A percentile compares a stretch with the other conserved stretches of the same genome.
Evolutionary conservation across 345 rosid species (phyloP).

Genomic region (Heritiera fomes): DNA sequence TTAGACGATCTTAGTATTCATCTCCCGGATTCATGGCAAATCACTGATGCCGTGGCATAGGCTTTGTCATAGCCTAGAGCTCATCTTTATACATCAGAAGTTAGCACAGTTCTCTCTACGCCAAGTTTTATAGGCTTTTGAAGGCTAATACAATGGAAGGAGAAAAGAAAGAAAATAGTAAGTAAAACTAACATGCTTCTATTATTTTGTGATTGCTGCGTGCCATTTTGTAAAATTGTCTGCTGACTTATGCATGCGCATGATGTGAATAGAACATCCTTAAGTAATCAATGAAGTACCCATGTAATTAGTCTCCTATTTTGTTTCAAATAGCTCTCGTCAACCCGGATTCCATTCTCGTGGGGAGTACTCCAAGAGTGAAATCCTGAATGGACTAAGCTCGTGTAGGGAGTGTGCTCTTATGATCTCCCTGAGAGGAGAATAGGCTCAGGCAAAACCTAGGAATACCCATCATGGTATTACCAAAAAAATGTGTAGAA

Average conservation of each 20-base stretch:
- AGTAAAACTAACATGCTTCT: neutral
- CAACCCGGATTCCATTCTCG: too few relatives aligned
- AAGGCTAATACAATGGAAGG: neutral
- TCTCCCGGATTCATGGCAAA: conserved; percentile 24
- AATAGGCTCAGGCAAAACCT: too few relatives aligned
- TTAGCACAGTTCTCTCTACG: neutral
- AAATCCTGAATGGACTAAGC: too few relatives aligned
- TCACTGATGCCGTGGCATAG: neutral
- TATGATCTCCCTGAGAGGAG: neutral
- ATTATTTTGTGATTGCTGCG: neutral
- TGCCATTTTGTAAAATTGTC: neutral
- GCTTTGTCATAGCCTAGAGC: neutral
- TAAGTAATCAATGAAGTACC: neutral
- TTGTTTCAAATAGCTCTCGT: neutral
- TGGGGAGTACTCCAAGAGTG: too few relatives aligned
- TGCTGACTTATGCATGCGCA: neutral
- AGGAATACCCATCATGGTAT: neutral
- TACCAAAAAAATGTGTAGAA: neutral
- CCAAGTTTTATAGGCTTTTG: neutral
- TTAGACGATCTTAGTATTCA: conserved; percentile 40
- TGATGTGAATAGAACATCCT: neutral
- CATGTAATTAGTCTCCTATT: neutral
- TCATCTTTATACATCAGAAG: neutral
- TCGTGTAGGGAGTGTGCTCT: neutral
- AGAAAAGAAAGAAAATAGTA: neutral